phyloP scores from a whole-genome alignment of 257 asterid genomes.

The Lycium barbarum region DNA sequence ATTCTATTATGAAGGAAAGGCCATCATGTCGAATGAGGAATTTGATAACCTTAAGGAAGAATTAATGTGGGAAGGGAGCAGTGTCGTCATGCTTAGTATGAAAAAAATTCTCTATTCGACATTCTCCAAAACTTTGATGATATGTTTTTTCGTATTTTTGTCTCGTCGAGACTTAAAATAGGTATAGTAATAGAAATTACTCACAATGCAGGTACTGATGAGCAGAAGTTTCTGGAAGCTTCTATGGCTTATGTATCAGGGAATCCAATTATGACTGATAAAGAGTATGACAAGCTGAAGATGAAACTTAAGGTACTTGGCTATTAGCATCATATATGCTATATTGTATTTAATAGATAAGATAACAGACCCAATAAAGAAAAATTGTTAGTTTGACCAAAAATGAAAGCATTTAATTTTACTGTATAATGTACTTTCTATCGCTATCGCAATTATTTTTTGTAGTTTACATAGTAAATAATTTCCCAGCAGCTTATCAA shows the following conservation, averaged over 20 bases:
- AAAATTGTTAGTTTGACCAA: background rate
- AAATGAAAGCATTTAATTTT: background rate
- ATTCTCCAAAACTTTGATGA: background rate
- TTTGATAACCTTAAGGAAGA: conserved; percentile 98
- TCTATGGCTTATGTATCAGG: conserved; percentile 98
- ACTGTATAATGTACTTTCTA: background rate
- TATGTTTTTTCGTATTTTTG: background rate
- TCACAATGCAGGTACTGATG: conserved; percentile 69
- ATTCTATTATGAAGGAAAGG: conserved; percentile 95
- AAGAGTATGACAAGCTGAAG: conserved; percentile 82
- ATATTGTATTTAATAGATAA: background rate
- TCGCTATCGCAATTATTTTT: background rate
- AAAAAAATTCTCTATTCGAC: background rate
- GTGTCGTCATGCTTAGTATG: conserved; percentile 97
- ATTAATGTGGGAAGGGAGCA: conserved; percentile 99
- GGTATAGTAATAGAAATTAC: background rate
- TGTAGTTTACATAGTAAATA: too few relatives aligned
- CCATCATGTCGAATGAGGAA: conserved; percentile 96
- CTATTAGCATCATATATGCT: conserved; percentile 35
- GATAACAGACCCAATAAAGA: background rate
- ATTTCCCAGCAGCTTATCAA: too few relatives aligned
- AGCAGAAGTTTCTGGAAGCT: conserved; percentile 95
- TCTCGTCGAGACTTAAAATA: background rate
- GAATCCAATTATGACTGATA: conserved; percentile 71
- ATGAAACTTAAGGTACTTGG: conserved; percentile 78